These are phyloP conservation scores for Leccinum disarticulatum DNA, from an alignment of 768 basidiomycete species.

Conservation along the genomic window DNA sequence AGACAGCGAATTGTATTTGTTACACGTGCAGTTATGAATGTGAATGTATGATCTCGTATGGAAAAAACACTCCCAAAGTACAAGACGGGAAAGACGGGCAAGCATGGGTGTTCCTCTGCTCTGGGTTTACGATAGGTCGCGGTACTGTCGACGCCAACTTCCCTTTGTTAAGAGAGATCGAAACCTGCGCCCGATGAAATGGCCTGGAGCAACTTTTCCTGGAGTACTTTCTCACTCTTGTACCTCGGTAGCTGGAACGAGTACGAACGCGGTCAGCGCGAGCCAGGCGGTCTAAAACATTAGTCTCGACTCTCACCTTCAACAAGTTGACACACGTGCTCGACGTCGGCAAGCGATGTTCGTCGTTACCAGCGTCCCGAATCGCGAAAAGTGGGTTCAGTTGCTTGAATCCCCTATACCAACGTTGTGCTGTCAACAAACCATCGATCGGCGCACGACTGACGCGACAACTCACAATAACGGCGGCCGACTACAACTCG, in stretches of 20 bases:
- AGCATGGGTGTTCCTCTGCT: no score
- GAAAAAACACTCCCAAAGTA: conserved; percentile 2
- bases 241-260: conserved; percentile 65
- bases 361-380: conserved; percentile 74
- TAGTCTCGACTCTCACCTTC: not conserved
- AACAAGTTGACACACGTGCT: conserved; percentile 83
- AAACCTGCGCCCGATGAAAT: conserved; percentile 90
- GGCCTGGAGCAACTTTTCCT: conserved; percentile 79
- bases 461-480: conserved; percentile 58
- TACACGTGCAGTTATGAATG: conserved; percentile 8
- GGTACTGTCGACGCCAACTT: not conserved
- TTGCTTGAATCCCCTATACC: conserved; percentile 74
- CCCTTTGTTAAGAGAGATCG: conserved; percentile 71
- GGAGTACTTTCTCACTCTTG: conserved; percentile 58
- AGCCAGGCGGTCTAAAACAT: not conserved
- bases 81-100: no score
- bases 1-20: conserved; percentile 1
- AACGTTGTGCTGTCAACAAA: not conserved
- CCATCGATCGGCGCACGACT: not conserved
- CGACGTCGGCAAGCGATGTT: conserved; percentile 66
- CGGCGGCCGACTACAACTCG: conserved; percentile 88
- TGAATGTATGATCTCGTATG: not conserved
- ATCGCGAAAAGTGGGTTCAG: conserved; percentile 88
- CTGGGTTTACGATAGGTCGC: no score
- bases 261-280: not conserved